Evolutionary conservation across 495 filamentous ascomycete species (phyloP).

Genomic region (Trypethelium eluteriae): DNA sequence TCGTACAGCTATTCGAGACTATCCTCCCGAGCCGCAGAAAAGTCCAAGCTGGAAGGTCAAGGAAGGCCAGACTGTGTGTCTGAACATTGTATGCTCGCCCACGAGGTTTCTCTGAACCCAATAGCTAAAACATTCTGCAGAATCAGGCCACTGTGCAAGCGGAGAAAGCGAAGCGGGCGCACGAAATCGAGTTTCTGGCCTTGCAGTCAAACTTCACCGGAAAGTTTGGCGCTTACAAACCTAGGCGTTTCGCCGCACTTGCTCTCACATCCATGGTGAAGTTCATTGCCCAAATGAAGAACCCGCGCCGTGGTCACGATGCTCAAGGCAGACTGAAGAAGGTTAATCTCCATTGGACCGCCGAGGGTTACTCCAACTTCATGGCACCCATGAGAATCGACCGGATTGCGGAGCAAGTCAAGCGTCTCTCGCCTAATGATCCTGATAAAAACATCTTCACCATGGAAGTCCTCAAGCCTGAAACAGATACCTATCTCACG

Average conservation of each 20-base stretch:
- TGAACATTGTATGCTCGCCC: constrained; percentile 6
- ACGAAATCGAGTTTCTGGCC: constrained; percentile 11
- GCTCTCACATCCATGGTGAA: constrained; percentile 10
- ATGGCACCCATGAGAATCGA: constrained; percentile 11
- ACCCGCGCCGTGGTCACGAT: constrained; percentile 10
- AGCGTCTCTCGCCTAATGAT: constrained; percentile 9
- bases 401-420: constrained; percentile 11
- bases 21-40: neutral
- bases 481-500: constrained; percentile 11
- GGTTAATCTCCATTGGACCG: constrained; percentile 8
- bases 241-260: constrained; percentile 1
- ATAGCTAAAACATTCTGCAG: constrained; percentile 3
- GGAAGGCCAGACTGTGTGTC: constrained; percentile 6
- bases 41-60: neutral
- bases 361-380: constrained; percentile 9
- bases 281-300: constrained; percentile 11
- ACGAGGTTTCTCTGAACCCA: constrained; percentile 2
- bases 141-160: constrained; percentile 7
- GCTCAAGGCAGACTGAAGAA: constrained; percentile 12
- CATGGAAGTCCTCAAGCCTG: constrained; percentile 12
- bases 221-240: constrained; percentile 8
- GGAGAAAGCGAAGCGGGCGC: constrained; percentile 6
- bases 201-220: constrained; percentile 10
- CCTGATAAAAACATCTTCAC: constrained; percentile 11
- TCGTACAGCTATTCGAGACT: constrained; percentile 8